Base-by-base conservation (phyloP, 2,329 filamentous ascomycete genomes). In the Tothia fuscella region DNA sequence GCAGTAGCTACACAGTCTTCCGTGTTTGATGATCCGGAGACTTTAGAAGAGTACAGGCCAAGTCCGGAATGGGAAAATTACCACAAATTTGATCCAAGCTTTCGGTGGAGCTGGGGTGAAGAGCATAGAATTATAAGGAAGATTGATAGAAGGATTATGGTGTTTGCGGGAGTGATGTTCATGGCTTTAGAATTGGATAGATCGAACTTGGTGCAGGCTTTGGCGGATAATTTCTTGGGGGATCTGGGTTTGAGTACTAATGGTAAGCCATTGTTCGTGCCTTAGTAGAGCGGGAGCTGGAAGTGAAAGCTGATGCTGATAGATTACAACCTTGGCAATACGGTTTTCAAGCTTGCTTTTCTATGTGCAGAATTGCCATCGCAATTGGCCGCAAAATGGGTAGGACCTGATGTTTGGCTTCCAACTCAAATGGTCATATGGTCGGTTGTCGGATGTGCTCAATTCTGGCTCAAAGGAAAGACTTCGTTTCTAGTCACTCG, bases 151-250 rank as follows among this genome's bases (percentile, higher is more conserved):
- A 51, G 51, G 9, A 58, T 62, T 33, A 53, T 57, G 52, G 28
- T 56, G 21, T 59, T 54, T 41, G 53, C 58, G 45, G 68, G 68
- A 26, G 49, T 70, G 45, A 68, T 67, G 63, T 70, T 70, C 48
- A 66, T 68, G 50, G 59, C 65, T 0, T 60, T 74, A 21, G 68
- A 74, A 45, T 56, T 72, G 4, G 51, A 53, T 28, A 44, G 51
- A 3, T 40, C 46, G 20, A 53, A 54, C 30, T 44, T 53, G 17
- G 13, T 22, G 9, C 52, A 55, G 39, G 52, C 51, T 1, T 43
- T 48, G 13, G 51, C 52, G 1, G 50, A 55, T 32, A 49, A 52
- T 35, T 50, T 54, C 24, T 45, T 55, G 3, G 41, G 44, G 2
- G 47, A 54, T 25, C 38, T 54, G 19, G 20, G 42, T 21, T 20